Evolutionary conservation across 139 green algal genomes (phyloP).

Genomic region (Chlorella sp.): DNA sequence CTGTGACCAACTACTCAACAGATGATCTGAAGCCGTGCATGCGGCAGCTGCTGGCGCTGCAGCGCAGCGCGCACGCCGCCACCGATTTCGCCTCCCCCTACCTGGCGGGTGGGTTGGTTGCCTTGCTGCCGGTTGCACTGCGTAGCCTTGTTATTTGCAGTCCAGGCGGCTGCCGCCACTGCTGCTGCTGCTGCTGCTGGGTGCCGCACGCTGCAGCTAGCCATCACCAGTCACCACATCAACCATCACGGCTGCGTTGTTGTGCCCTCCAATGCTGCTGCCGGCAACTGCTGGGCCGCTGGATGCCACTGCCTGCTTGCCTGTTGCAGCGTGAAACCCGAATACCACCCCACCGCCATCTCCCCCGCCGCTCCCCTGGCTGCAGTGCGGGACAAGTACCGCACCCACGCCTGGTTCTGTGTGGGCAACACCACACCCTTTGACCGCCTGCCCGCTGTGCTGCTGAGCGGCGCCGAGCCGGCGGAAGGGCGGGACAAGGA

Average conservation of each 20-base stretch:
- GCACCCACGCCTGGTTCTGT: background rate
- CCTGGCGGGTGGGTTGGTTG: background rate
- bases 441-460: background rate
- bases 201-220: too few species aligned
- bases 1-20: background rate
- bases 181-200: background rate
- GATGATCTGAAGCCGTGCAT: conserved; percentile 27
- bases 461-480: background rate
- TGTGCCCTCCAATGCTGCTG: too few species aligned
- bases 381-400: conserved; percentile 28
- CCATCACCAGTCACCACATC: too few species aligned
- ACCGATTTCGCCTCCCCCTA: background rate
- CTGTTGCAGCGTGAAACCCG: too few species aligned
- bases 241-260: too few species aligned
- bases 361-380: too few species aligned
- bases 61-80: background rate
- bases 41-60: conserved; percentile 14
- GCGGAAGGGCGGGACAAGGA: background rate
- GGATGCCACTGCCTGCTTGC: too few species aligned
- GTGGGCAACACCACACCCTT: background rate
- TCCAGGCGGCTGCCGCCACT: too few species aligned
- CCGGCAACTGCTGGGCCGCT: too few species aligned
- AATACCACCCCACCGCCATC: background rate
- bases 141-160: too few species aligned
- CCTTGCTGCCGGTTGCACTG: too few species aligned